phyloP scores from a whole-genome alignment of 2,329 filamentous ascomycete species.

The Elsinoe ampelina region DNA sequence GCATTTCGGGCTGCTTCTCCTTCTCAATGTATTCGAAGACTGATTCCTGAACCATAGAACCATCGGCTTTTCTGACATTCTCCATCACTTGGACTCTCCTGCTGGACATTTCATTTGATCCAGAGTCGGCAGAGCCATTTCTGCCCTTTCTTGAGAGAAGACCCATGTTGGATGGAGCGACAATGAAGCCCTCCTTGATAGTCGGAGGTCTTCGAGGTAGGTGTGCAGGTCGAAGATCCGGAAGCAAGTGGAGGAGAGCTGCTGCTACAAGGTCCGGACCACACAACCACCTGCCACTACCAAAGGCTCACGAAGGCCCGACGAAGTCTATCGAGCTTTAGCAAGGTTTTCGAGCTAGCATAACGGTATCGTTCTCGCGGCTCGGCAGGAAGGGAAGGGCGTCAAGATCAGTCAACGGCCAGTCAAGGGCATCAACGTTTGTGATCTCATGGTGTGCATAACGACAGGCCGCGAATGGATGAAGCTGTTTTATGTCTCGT shows the following conservation, averaged over 20 bases:
- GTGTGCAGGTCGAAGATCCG: neutral
- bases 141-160: constrained; percentile 4
- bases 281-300: neutral
- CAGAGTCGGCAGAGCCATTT: constrained; percentile 9
- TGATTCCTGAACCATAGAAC: constrained; percentile 2
- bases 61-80: constrained; percentile 9
- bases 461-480: neutral
- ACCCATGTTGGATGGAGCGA: constrained; percentile 2
- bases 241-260: neutral
- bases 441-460: neutral
- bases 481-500: neutral
- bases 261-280: neutral
- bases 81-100: constrained; percentile 6
- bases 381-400: neutral
- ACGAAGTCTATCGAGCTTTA: neutral
- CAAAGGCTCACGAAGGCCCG: neutral
- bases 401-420: neutral
- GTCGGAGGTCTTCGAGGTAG: neutral
- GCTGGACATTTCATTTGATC: neutral
- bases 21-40: constrained; percentile 1
- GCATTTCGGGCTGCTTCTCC: neutral
- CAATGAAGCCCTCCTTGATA: neutral
- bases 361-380: neutral
- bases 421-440: neutral
- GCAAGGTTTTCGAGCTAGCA: neutral